These are phyloP conservation scores for Xylaria sp. DNA, from an alignment of 2,329 filamentous ascomycete species.

Conservation along the genomic window DNA sequence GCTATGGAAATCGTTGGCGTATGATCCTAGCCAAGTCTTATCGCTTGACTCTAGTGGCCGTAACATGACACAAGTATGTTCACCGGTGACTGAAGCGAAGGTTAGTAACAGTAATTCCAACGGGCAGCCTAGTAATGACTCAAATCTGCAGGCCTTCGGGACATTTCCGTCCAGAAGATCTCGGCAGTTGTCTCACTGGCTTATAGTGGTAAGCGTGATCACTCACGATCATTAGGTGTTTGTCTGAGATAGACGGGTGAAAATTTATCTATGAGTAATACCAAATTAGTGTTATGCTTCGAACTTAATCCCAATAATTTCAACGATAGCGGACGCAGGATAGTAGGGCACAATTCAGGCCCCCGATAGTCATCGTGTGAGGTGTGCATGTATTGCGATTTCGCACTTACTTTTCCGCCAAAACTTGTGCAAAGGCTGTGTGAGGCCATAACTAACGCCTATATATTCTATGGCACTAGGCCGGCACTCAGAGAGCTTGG, in stretches of 20 bases:
- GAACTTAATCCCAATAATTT: not conserved
- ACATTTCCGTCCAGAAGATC: not conserved
- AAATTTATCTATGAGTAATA: constrained; percentile 66
- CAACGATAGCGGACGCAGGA: not conserved
- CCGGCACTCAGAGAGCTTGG: constrained; percentile 83
- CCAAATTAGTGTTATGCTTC: constrained; percentile 9
- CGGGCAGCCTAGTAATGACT: not conserved
- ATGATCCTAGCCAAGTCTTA: constrained; percentile 86
- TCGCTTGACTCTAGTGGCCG: constrained; percentile 75
- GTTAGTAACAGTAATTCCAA: constrained; percentile 8
- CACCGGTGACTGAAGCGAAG: constrained; percentile 74
- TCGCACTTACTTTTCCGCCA: constrained; percentile 76
- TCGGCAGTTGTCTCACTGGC: not conserved
- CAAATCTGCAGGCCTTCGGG: not conserved
- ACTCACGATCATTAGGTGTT: constrained; percentile 80
- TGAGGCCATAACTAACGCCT: constrained; percentile 95
- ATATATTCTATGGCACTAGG: constrained; percentile 88
- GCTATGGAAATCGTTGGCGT: constrained; percentile 90
- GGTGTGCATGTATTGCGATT: not conserved
- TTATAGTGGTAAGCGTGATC: not conserved
- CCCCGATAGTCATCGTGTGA: not conserved
- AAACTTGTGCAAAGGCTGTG: constrained; percentile 88
- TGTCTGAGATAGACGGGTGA: constrained; percentile 93
- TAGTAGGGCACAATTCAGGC: not conserved
- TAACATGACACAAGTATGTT: constrained; percentile 98